A percentile compares a stretch with the other conserved stretches of the same genome.
These are phyloP conservation scores for Gynochthodes officinalis DNA, from an alignment of 257 asterid species.

Conservation along the genomic window DNA sequence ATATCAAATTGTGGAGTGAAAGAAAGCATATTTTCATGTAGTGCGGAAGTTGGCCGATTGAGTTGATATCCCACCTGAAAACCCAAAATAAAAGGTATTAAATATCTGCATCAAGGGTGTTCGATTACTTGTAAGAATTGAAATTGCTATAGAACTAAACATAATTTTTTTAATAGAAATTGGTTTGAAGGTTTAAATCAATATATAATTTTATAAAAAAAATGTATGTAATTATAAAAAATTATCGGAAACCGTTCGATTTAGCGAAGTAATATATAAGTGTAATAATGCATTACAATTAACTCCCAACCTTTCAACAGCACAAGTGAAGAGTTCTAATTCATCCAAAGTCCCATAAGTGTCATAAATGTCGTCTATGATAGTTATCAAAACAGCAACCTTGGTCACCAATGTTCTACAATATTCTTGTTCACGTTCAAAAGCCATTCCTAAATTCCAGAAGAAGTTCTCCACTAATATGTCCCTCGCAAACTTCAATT, in stretches of 20 bases:
- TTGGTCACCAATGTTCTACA: slow-evolving; percentile 2
- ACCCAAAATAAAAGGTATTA: not conserved
- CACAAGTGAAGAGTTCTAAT: slow-evolving; percentile 2
- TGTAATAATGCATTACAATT: too few species aligned
- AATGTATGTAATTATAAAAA: too few species aligned
- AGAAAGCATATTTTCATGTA: slow-evolving; percentile 27
- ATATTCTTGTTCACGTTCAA: not conserved
- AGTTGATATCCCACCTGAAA: slow-evolving; percentile 25
- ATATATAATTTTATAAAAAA: too few species aligned
- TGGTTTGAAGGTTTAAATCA: too few species aligned
- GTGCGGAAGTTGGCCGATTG: slow-evolving; percentile 15
- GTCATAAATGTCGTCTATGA: slow-evolving; percentile 2
- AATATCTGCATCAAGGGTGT: too few species aligned
- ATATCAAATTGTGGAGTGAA: slow-evolving; percentile 4
- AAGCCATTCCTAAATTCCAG: not conserved
- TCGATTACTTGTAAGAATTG: too few species aligned
- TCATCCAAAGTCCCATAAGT: slow-evolving; percentile 6
- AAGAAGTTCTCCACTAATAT: slow-evolving; percentile 9
- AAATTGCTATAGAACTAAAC: too few species aligned
- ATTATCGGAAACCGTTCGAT: too few species aligned
- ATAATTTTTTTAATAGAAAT: too few species aligned
- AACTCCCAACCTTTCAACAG: not conserved
- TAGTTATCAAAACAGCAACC: slow-evolving; percentile 1
- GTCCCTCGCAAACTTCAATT: not conserved
- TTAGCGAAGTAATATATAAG: too few species aligned